Percentiles rank a stretch among this genome's conserved stretches.
Evolutionary conservation across 768 basidiomycete species (phyloP).

Genomic region (Lentinula edodes): DNA sequence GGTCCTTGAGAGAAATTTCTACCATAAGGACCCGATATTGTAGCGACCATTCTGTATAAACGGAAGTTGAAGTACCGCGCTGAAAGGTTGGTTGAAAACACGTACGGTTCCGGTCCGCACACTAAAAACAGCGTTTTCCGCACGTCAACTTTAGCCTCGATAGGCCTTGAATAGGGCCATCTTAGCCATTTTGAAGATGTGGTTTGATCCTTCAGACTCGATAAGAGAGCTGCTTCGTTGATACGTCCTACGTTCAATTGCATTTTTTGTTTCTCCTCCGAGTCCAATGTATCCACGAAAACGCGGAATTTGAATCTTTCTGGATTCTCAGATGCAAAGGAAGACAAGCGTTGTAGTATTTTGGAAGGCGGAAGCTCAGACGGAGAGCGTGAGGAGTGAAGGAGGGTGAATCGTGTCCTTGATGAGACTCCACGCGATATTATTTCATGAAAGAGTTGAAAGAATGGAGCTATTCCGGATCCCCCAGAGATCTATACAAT

Average conservation of each 20-base stretch:
- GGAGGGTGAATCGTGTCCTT: conserved; percentile 58
- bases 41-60: conserved; percentile 59
- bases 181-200: conserved; percentile 28
- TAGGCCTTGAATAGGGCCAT: conserved; percentile 20
- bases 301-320: conserved; percentile 51
- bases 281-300: conserved; percentile 49
- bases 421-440: conserved; percentile 26
- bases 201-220: conserved; percentile 27
- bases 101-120: conserved; percentile 82
- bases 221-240: conserved; percentile 40
- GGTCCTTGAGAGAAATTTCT: conserved; percentile 71
- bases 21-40: conserved; percentile 73
- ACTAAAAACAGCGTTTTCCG: conserved; percentile 62
- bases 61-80: no score
- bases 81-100: neutral
- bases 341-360: conserved; percentile 48
- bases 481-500: conserved; percentile 71
- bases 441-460: conserved; percentile 60
- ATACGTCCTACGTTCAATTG: conserved; percentile 48
- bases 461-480: conserved; percentile 84
- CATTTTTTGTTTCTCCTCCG: conserved; percentile 12
- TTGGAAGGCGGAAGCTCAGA: conserved; percentile 64
- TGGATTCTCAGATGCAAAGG: conserved; percentile 45
- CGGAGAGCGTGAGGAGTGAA: conserved; percentile 62
- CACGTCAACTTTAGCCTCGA: conserved; percentile 11